Evolutionary conservation across 352 stramenopile species (phyloP).

Genomic region (Ophiocytium majus): DNA sequence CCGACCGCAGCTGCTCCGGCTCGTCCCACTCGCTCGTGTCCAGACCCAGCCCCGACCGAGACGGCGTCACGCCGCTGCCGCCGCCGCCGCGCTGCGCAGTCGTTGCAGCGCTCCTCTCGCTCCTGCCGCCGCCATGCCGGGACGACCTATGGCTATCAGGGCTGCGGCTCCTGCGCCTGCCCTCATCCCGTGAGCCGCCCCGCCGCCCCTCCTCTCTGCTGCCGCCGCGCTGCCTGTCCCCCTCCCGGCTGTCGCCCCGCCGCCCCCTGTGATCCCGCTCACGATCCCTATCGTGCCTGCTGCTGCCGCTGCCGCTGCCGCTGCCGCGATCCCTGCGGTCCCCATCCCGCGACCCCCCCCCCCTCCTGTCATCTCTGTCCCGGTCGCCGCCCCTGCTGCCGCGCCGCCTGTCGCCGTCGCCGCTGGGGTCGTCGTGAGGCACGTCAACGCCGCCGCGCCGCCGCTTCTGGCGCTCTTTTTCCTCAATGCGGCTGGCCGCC

Average conservation of each 20-base stretch:
- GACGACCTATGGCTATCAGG: slow-evolving; percentile 17
- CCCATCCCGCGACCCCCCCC: neutral
- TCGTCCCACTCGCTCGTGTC: slow-evolving; percentile 53
- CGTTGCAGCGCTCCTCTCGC: neutral
- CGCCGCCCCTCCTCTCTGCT: neutral
- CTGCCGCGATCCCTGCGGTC: neutral
- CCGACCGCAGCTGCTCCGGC: slow-evolving; percentile 40
- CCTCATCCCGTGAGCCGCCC: neutral
- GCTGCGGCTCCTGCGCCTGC: neutral
- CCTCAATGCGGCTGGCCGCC: slow-evolving; percentile 29
- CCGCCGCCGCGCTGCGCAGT: too few relatives aligned
- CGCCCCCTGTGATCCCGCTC: neutral
- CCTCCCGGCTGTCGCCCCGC: neutral
- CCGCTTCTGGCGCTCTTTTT: slow-evolving; percentile 32
- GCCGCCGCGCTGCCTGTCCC: neutral
- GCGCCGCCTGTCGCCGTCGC: neutral
- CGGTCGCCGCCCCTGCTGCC: neutral
- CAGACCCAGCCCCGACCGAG: slow-evolving; percentile 42
- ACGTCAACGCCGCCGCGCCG: neutral
- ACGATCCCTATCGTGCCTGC: neutral
- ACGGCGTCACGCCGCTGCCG: slow-evolving; percentile 14
- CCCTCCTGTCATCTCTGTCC: slow-evolving; percentile 19
- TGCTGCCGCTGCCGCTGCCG: slow-evolving; percentile 25
- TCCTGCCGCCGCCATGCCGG: neutral
- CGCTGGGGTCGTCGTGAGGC: neutral